Evolutionary conservation across 148 eudicot genomes (phyloP).

Genomic region (Vaccinium macrocarpon): DNA sequence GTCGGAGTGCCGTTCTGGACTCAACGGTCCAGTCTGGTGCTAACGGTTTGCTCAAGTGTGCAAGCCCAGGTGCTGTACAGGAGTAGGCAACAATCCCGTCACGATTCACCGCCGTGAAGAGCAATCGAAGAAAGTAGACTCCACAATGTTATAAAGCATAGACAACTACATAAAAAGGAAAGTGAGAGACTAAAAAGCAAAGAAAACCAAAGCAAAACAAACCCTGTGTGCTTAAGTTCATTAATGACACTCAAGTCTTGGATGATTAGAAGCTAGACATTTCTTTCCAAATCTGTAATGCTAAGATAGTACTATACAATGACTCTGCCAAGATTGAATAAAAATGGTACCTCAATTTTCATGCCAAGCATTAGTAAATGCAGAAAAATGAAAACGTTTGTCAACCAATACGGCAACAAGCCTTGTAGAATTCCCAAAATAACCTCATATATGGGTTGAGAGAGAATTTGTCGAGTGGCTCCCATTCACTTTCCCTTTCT

Average conservation of each 20-base stretch:
- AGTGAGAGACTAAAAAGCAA: not conserved
- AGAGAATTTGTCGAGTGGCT: too few species aligned
- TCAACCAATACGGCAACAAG: not conserved
- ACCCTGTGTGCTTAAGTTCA: not conserved
- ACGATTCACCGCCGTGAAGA: too few species aligned
- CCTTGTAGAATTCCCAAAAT: too few species aligned
- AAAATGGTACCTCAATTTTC: not conserved
- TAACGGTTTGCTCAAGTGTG: too few species aligned
- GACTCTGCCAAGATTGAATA: not conserved
- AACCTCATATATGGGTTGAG: too few species aligned
- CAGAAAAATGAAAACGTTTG: not conserved
- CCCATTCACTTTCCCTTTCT: too few species aligned
- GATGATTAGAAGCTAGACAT: not conserved
- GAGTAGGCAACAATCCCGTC: too few species aligned
- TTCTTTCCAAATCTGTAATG: not conserved
- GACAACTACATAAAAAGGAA: not conserved
- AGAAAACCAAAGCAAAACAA: not conserved
- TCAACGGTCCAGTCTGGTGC: too few species aligned
- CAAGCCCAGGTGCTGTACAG: too few species aligned
- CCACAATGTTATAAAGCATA: too few species aligned
- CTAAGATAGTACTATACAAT: not conserved
- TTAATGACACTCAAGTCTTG: not conserved
- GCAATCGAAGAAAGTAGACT: too few species aligned
- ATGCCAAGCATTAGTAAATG: not conserved
- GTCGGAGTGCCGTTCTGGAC: too few species aligned